These are phyloP conservation scores for Diaporthe citrichinensis DNA, from an alignment of 2,329 filamentous ascomycete species.

Conservation along the genomic window DNA sequence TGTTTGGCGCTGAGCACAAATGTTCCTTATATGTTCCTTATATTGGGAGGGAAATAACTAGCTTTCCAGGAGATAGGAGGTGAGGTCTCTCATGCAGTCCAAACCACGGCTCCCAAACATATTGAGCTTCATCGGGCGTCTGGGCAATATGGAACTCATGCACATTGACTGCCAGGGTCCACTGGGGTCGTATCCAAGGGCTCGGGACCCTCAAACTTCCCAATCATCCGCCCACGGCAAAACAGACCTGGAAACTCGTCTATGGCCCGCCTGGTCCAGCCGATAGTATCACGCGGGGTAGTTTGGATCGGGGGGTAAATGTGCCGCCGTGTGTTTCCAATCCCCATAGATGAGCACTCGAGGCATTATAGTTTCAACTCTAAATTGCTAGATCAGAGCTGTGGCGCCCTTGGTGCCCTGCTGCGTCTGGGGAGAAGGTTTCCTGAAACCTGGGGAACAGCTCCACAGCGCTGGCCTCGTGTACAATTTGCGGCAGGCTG, in stretches of 20 bases:
- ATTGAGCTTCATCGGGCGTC: conserved; percentile 22
- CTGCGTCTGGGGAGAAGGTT: conserved; percentile 27
- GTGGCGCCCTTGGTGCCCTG: background rate
- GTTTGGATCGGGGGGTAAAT: conserved; percentile 23
- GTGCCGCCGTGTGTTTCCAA: conserved; percentile 30
- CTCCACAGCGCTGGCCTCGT: background rate
- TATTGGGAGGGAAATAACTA: background rate
- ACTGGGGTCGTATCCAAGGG: conserved; percentile 13
- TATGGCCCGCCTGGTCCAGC: background rate
- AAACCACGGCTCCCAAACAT: conserved; percentile 9
- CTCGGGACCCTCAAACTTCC: background rate
- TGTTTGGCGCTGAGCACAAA: background rate
- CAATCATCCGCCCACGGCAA: conserved; percentile 21
- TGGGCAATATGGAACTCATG: conserved; percentile 27
- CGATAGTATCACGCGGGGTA: conserved; percentile 27
- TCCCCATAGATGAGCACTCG: conserved; percentile 6
- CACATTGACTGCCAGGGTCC: conserved; percentile 12
- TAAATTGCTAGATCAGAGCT: conserved; percentile 10
- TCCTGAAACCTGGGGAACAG: conserved; percentile 27
- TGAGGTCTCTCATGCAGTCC: conserved; percentile 5
- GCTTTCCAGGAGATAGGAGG: background rate
- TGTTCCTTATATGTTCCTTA: background rate
- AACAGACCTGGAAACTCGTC: background rate
- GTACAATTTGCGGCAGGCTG: background rate
- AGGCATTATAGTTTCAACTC: conserved; percentile 27